Evolutionary conservation across 495 filamentous ascomycete genomes (phyloP).

Genomic region (Sordaria brevicollis): DNA sequence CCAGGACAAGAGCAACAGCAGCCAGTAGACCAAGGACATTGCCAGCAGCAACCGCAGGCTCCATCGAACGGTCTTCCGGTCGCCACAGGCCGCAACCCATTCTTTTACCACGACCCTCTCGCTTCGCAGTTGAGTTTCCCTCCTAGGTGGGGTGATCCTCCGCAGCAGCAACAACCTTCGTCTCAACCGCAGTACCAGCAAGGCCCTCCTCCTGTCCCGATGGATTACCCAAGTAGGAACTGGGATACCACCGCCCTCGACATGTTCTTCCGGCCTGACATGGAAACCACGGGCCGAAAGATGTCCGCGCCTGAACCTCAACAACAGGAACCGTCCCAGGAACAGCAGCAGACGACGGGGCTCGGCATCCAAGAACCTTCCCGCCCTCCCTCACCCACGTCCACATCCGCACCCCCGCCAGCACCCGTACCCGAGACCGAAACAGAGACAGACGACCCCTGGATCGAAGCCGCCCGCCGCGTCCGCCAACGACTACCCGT

Average conservation of each 20-base stretch:
- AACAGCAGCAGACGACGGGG: background rate
- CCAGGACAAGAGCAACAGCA: background rate
- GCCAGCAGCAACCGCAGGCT: background rate
- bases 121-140: conserved; percentile 1
- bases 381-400: background rate
- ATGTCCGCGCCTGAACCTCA: background rate
- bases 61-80: background rate
- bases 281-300: background rate
- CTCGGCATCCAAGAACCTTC: background rate
- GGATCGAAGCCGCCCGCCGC: background rate
- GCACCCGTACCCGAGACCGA: background rate
- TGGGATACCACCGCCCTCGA: background rate
- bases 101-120: conserved; percentile 11
- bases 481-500: background rate
- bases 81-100: conserved; percentile 1
- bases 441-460: background rate
- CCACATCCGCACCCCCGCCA: background rate
- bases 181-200: background rate
- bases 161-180: background rate
- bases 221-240: background rate
- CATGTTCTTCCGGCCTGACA: background rate
- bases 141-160: conserved; percentile 3
- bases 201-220: background rate
- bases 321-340: background rate
- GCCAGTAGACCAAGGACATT: background rate